These are phyloP conservation scores for Tetradesmus lagerheimii DNA, from an alignment of 139 green algal genomes.

Conservation along the genomic window DNA sequence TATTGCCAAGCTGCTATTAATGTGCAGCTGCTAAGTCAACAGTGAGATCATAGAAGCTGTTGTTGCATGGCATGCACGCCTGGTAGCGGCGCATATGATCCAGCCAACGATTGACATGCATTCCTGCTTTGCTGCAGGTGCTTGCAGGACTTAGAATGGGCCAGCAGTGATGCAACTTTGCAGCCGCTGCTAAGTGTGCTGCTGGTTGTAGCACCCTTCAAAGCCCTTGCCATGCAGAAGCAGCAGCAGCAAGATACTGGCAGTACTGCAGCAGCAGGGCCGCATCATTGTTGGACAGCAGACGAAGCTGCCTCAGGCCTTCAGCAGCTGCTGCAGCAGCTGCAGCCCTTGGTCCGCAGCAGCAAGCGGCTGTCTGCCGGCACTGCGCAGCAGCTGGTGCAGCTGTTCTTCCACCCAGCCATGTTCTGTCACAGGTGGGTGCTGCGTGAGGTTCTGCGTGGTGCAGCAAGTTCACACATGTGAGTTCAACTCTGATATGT, in stretches of 20 bases:
- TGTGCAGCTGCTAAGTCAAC: too few relatives aligned
- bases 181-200: neutral
- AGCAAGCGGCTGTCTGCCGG: constrained; percentile 2
- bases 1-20: too few relatives aligned
- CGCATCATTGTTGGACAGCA: neutral
- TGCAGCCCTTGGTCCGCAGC: neutral
- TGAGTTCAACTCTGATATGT: too few relatives aligned
- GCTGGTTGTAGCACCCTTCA: neutral
- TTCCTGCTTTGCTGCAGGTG: constrained; percentile 7
- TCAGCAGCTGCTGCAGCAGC: constrained; percentile 1
- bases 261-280: neutral
- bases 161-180: neutral
- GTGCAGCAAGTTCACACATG: neutral
- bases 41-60: too few relatives aligned
- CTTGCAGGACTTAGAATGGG: constrained; percentile 15
- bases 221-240: neutral
- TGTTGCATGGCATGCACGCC: too few relatives aligned
- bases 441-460: too few relatives aligned
- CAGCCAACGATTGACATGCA: too few relatives aligned
- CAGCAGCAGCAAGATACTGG: neutral
- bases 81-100: too few relatives aligned
- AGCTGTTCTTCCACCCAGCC: constrained; percentile 15
- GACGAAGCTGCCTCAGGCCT: neutral
- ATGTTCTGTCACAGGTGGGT: constrained; percentile 9
- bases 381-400: neutral